Evolutionary conservation across 2,329 filamentous ascomycete genomes (phyloP).

Genomic region (Xylaria digitata): DNA sequence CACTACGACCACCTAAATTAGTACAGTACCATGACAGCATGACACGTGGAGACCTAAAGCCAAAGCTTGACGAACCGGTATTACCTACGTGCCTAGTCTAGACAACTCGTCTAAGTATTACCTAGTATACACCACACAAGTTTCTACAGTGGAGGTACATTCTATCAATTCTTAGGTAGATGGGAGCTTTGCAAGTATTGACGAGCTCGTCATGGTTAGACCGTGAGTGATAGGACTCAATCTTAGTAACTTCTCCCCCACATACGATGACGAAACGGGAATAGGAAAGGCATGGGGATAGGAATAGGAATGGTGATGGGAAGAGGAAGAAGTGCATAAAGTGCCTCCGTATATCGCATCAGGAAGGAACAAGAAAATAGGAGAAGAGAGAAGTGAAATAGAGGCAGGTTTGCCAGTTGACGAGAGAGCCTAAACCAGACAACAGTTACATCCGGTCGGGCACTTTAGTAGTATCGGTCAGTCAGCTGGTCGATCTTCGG

Average conservation of each 20-base stretch:
- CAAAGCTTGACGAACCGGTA: neutral
- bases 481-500: conserved; percentile 10
- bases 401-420: conserved; percentile 1
- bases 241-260: conserved; percentile 19
- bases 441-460: neutral
- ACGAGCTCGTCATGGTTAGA: neutral
- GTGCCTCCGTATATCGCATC: conserved; percentile 17
- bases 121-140: too few relatives aligned
- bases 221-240: neutral
- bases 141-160: neutral
- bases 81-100: too few relatives aligned
- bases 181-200: neutral
- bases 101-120: neutral
- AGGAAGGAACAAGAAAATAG: conserved; percentile 18
- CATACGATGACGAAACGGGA: conserved; percentile 4
- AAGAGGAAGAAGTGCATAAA: conserved; percentile 1
- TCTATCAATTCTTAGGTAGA: neutral
- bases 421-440: neutral
- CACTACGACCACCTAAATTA: conserved; percentile 7
- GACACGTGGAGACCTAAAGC: conserved; percentile 24
- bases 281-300: neutral
- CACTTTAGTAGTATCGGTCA: neutral
- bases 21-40: conserved; percentile 19
- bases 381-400: neutral
- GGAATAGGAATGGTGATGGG: too few relatives aligned